Percentiles rank a stretch among this genome's conserved stretches.
These are phyloP conservation scores for Inonotus obliquus DNA, from an alignment of 1,284 basidiomycete genomes.

Conservation along the genomic window DNA sequence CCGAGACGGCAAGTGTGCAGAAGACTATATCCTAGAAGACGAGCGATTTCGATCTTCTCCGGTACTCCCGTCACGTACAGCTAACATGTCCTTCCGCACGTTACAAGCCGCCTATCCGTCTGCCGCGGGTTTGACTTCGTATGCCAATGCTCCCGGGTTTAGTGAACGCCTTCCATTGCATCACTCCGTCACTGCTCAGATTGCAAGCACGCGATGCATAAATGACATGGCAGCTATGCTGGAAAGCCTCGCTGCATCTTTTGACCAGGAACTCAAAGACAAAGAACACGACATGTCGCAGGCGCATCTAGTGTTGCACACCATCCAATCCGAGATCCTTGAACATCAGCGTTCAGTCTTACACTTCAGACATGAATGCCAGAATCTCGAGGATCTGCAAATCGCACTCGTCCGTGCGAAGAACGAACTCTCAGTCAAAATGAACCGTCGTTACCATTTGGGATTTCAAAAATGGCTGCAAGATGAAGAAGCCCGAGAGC, in stretches of 20 bases:
- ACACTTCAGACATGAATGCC: slow-evolving; percentile 66
- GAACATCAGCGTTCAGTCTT: slow-evolving; percentile 79
- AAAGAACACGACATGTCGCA: slow-evolving; percentile 92
- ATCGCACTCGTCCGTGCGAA: slow-evolving; percentile 61
- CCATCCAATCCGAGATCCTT: slow-evolving; percentile 89
- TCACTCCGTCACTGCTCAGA: slow-evolving; percentile 84
- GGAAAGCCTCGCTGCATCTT: slow-evolving; percentile 86
- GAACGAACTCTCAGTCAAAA: slow-evolving; percentile 62
- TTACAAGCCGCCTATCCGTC: slow-evolving; percentile 53
- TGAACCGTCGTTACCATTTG: slow-evolving; percentile 76
- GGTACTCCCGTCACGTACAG: slow-evolving; percentile 58
- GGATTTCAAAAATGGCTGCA: slow-evolving; percentile 93
- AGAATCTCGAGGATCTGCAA: slow-evolving; percentile 62
- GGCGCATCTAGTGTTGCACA: slow-evolving; percentile 81
- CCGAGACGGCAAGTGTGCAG: slow-evolving; percentile 93
- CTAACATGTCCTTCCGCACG: slow-evolving; percentile 65
- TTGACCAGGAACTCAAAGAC: slow-evolving; percentile 88
- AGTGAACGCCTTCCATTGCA: slow-evolving; percentile 72
- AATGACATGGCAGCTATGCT: slow-evolving; percentile 86
- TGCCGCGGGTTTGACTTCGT: slow-evolving; percentile 30
- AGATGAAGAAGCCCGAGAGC: slow-evolving; percentile 78
- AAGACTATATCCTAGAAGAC: slow-evolving; percentile 99
- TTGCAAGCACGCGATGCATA: slow-evolving; percentile 80
- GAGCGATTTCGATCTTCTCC: slow-evolving; percentile 95
- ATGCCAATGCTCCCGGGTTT: slow-evolving; percentile 44